These are phyloP conservation scores for Penicillium sp. DNA, from an alignment of 2,329 filamentous ascomycete genomes.

Conservation along the genomic window DNA sequence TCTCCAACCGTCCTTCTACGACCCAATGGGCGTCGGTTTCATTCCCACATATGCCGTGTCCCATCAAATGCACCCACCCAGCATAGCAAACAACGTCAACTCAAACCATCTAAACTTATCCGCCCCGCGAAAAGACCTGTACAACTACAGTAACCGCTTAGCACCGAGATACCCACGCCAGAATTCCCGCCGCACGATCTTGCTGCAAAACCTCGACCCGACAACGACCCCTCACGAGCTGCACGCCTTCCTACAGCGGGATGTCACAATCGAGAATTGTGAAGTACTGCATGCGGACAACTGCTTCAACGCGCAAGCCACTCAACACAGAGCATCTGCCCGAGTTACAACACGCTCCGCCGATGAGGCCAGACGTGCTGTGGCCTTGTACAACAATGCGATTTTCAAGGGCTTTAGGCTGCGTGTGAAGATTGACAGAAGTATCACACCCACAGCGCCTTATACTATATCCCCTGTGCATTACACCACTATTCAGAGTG, in stretches of 20 bases:
- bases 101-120: neutral
- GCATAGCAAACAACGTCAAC: slow-evolving; percentile 14
- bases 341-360: slow-evolving; percentile 38
- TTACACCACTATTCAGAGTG: neutral
- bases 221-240: slow-evolving; percentile 36
- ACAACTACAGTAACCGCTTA: slow-evolving; percentile 20
- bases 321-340: slow-evolving; percentile 30
- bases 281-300: slow-evolving; percentile 30
- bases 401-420: slow-evolving; percentile 40
- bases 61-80: slow-evolving; percentile 18
- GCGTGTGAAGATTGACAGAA: slow-evolving; percentile 38
- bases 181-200: slow-evolving; percentile 27
- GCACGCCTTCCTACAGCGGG: slow-evolving; percentile 33
- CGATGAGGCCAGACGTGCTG: slow-evolving; percentile 43
- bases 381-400: slow-evolving; percentile 39
- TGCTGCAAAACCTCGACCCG: slow-evolving; percentile 36
- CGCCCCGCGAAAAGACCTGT: slow-evolving; percentile 13
- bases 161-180: slow-evolving; percentile 18
- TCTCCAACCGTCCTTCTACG: slow-evolving; percentile 35
- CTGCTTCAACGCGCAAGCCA: slow-evolving; percentile 22
- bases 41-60: slow-evolving; percentile 36
- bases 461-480: slow-evolving; percentile 2
- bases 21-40: slow-evolving; percentile 32
- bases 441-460: slow-evolving; percentile 19
- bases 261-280: slow-evolving; percentile 39